Percentiles rank a stretch among this genome's conserved stretches.
Evolutionary conservation across 495 filamentous ascomycete genomes (phyloP).

Genomic region (Lasiosphaeriaceae sp.): DNA sequence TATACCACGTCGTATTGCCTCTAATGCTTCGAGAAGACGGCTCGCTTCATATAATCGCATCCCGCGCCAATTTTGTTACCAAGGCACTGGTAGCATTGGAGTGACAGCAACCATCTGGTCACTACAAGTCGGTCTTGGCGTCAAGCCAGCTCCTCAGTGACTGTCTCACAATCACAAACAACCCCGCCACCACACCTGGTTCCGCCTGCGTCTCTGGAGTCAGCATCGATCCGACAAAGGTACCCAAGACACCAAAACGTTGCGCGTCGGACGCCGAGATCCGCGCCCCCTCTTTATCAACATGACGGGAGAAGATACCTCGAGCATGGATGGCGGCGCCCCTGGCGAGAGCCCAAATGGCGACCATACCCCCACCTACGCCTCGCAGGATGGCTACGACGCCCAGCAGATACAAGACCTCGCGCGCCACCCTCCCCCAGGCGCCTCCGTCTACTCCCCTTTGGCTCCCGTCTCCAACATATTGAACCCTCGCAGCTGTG

Average conservation of each 20-base stretch:
- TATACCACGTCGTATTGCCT: neutral
- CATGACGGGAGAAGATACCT: constrained; percentile 15
- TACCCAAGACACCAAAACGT: neutral
- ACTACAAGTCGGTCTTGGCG: too few species aligned
- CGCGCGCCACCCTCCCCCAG: constrained; percentile 64
- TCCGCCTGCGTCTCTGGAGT: too few species aligned
- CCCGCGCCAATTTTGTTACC: too few species aligned
- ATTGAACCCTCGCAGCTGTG: constrained; percentile 70
- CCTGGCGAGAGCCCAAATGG: constrained; percentile 14
- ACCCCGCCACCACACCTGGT: too few species aligned
- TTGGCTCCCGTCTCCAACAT: constrained; percentile 32
- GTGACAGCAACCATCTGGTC: too few species aligned
- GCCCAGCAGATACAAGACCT: constrained; percentile 64
- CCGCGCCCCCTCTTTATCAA: neutral
- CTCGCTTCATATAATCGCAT: too few species aligned
- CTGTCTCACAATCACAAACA: too few species aligned
- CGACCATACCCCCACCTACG: constrained; percentile 11
- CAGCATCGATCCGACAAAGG: too few species aligned
- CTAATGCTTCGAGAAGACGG: neutral
- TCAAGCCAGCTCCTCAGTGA: too few species aligned
- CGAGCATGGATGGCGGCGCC: neutral
- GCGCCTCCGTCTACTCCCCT: constrained; percentile 47
- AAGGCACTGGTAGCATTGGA: too few species aligned
- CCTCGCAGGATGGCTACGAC: constrained; percentile 27
- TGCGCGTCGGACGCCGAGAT: neutral